Evolutionary conservation across 306 rosid species (phyloP), one percentile per base, ranked within the genome.

Genomic region (Potentilla sterilis): DNA sequence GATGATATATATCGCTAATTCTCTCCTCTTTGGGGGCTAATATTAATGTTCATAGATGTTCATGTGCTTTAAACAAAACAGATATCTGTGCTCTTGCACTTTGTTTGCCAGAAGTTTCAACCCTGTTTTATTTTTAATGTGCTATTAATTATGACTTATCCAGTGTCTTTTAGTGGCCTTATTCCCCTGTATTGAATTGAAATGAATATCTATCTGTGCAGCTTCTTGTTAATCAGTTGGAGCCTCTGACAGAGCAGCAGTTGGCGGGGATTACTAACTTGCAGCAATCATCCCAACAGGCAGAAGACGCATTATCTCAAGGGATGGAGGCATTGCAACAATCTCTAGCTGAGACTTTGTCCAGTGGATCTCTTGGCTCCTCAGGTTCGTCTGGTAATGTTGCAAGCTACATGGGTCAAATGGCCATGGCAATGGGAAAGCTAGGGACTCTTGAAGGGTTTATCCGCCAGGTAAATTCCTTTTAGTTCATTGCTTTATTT

Each of bases 391-490:
- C 98, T 1, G 97, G 97, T 67, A 88, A 92, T 69, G 99, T 90
- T 15, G 97, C 97, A 43, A 95, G 89, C 85, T 92, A 95, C 91
- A 92, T 92, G 97, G 96, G 97, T 75, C 99, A 92, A 81, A 95
- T 95, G 99, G 99, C 97, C 58, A 92, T 90, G 97, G 97, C 99
- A 78, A 92, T 92, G 95, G 97, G 97, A 58, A 95, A 95, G 85
- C 93, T 95, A 4, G 97, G 97, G 77, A 90, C 97, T 21, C 92
- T 95, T 2, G 99, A 95, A 78, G 96, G 93, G 28, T 92, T 95
- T 75, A 90, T 95, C 68, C 88, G 93, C 78, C 99, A 95, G 95
- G 99, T 95, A 87, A 28, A 65, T 57, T 34, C 62, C 46, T 62
- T 34, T 9, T n/a, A 10, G 32, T 43, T 32, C 32, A n/a, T 38